A percentile compares a stretch with the other conserved stretches of the same genome.
Evolutionary conservation across 2,329 filamentous ascomycete species (phyloP).

Genomic region (Bipolaris cookei): DNA sequence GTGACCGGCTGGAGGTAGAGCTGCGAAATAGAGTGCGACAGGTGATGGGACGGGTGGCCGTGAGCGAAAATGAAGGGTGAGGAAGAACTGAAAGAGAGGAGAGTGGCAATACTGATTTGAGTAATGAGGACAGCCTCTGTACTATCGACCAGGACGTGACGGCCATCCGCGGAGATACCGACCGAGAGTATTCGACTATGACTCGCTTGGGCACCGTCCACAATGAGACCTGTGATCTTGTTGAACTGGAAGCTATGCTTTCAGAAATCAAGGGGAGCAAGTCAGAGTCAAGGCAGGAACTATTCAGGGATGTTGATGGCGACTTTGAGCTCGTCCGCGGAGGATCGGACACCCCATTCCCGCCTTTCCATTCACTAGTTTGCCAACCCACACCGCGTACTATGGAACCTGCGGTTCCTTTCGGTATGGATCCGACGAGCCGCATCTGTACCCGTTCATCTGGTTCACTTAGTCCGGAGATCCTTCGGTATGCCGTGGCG

Average conservation of each 20-base stretch:
- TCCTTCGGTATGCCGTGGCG: constrained; percentile 13
- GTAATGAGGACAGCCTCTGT: too few species aligned
- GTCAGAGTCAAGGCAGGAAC: background rate
- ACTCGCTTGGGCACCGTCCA: background rate
- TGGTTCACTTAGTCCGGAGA: background rate
- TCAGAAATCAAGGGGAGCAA: background rate
- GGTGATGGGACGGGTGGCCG: too few species aligned
- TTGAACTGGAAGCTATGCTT: constrained; percentile 2
- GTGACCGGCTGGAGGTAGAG: constrained; percentile 22
- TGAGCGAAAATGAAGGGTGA: too few species aligned
- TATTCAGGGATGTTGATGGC: background rate
- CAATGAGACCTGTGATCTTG: background rate
- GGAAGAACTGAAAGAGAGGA: too few species aligned
- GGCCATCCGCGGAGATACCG: constrained; percentile 15
- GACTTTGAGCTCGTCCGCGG: constrained; percentile 7
- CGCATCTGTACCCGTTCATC: background rate
- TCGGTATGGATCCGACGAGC: background rate
- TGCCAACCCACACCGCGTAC: background rate
- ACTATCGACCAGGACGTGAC: background rate
- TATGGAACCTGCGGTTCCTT: background rate
- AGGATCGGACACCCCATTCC: background rate
- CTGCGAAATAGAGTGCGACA: background rate
- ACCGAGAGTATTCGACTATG: background rate
- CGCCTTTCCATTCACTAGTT: background rate
- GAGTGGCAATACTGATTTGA: too few species aligned